Evolutionary conservation across 208 protist genomes (phyloP).

Genomic region (Wallacemonas sp.): DNA sequence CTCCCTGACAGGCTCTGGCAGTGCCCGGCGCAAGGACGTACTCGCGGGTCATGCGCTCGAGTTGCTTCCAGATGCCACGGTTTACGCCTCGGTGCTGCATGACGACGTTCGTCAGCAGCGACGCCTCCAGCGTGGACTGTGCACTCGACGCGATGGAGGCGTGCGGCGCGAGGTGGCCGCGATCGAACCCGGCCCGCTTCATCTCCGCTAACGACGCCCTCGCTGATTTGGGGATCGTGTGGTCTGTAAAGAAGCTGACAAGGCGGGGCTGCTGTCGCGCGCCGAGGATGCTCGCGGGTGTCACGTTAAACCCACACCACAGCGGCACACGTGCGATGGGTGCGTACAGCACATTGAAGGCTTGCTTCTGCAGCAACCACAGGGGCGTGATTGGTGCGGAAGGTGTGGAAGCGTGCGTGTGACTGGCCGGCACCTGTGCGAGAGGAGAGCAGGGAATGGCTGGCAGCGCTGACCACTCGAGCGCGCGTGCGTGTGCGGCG

Average conservation of each 20-base stretch:
- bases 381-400: no score
- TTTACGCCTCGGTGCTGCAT: conserved; percentile 55
- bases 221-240: conserved; percentile 24
- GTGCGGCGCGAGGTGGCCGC: conserved; percentile 70
- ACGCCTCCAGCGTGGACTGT: conserved; percentile 40
- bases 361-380: conserved; percentile 34
- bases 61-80: conserved; percentile 53
- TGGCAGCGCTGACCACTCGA: background rate
- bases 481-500: background rate
- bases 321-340: conserved; percentile 30
- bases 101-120: conserved; percentile 57
- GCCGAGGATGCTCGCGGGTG: conserved; percentile 13
- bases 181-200: conserved; percentile 33
- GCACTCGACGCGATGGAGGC: conserved; percentile 42
- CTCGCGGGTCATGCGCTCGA: conserved; percentile 40
- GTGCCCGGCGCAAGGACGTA: conserved; percentile 32
- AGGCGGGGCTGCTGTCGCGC: conserved; percentile 33
- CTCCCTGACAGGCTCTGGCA: no score
- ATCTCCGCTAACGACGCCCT: conserved; percentile 26
- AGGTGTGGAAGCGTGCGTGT: no score
- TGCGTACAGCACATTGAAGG: conserved; percentile 55
- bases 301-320: conserved; percentile 58
- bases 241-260: conserved; percentile 37
- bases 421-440: no score
- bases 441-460: background rate